These are phyloP conservation scores for Trichosporon inkin DNA, from an alignment of 1,284 basidiomycete species.

Conservation along the genomic window DNA sequence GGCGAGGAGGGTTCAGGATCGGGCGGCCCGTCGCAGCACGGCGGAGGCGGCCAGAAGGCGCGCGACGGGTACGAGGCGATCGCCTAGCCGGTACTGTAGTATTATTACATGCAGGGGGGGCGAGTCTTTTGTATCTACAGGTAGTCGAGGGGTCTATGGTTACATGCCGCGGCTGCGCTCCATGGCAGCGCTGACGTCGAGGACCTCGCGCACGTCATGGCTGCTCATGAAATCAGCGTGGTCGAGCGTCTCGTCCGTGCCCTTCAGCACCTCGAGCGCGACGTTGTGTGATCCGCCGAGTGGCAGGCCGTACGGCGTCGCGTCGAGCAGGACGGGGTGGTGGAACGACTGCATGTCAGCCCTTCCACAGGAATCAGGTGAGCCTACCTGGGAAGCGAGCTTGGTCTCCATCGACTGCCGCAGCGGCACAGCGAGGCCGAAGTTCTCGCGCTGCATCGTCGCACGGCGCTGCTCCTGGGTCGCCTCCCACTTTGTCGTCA, in stretches of 20 bases:
- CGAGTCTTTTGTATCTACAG: neutral
- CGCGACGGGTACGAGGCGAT: conserved; percentile 37
- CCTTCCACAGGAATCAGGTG: neutral
- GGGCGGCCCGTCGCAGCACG: conserved; percentile 12
- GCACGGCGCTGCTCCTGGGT: conserved; percentile 85
- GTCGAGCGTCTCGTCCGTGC: conserved; percentile 76
- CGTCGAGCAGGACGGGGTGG: conserved; percentile 39
- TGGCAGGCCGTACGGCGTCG: conserved; percentile 39
- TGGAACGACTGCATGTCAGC: conserved; percentile 18
- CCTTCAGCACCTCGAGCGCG: conserved; percentile 84
- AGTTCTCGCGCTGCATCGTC: conserved; percentile 75
- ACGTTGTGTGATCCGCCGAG: conserved; percentile 60
- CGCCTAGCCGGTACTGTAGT: conserved; percentile 15
- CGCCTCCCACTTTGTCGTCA: conserved; percentile 75
- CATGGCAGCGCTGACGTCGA: conserved; percentile 43
- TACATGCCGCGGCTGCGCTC: conserved; percentile 46
- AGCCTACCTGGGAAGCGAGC: conserved; percentile 68
- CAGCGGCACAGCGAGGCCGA: conserved; percentile 83
- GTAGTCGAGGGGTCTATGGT: neutral
- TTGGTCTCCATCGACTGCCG: conserved; percentile 90
- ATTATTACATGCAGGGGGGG: neutral
- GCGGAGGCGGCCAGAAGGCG: neutral
- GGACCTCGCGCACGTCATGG: conserved; percentile 31
- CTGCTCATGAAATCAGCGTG: conserved; percentile 64
- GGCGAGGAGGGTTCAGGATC: conserved; percentile 25